Base-by-base conservation (phyloP, 2,329 filamentous ascomycete genomes). In the Cercospora zeae-maydis region DNA sequence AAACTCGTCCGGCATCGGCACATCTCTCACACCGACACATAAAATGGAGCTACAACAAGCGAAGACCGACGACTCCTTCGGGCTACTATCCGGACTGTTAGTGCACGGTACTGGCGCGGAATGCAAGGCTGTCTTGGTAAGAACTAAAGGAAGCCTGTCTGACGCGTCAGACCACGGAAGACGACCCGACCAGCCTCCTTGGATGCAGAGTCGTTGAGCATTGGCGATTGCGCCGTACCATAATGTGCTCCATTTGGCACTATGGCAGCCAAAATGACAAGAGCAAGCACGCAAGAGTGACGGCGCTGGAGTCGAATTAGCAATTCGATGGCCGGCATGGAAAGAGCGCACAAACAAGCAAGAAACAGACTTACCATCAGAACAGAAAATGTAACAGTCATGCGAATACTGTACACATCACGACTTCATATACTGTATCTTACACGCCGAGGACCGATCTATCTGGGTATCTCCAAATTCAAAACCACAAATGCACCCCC, bases 401-500 rank as follows among this genome's bases (percentile, higher is more conserved):
- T 53, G 49, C 49, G 30, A 53, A 58, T 36, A 36, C 21, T 19
- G 19, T 58, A 58, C 56, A 58, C 24, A 51, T 58, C 36, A 51
- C 36, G 42, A 16, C 10, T 34, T 10, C 19, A 37, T 37, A 21
- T n/a, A n/a, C n/a, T n/a, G n/a, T 27, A 58, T 58, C 27, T 36
- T 51, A 51, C 56, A 51, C 34, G 24, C 19, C 14, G 31, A n/a
- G 24, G 3, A 58, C 14, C 36, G 55, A 56, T 62, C 62, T 64
- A 64, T 58, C 55, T 33, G 62, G 58, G 62, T 61, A 64, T 64
- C 47, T 58, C 14, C 4, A 10, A 30, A 27, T 14, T 13, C 42
- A 9, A 10, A 19, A 1, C 21, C 21, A 5, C 42, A 9, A 49
- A 24, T n/a, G 24, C 27, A 30, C 21, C 36, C 13, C n/a, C 31